Evolutionary conservation across 1,139 yeast species (phyloP), one percentile per base, ranked within the genome.

Genomic region (Diutina rugosa): DNA sequence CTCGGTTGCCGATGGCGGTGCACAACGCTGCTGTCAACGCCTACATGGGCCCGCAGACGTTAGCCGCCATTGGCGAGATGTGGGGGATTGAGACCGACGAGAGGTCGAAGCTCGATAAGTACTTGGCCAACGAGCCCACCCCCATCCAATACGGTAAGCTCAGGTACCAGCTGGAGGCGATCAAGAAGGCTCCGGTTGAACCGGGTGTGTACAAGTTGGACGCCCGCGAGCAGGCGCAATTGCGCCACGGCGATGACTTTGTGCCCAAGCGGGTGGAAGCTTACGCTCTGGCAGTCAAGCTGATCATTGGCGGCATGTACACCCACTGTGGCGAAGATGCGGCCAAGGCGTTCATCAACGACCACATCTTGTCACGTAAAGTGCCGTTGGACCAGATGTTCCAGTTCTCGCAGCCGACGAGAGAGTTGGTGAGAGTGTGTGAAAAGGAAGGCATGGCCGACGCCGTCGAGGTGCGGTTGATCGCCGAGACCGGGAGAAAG

Each of bases 71-170:
- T 48, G 97, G 91, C 38, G 77, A 74, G 64, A 65, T 73, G 41
- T 93, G 98, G 98, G 99, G 99, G 70, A 84, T 93, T 56, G 93
- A 89, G 69, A 76, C 78, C 44, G 97, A 90, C 67, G 71, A 74
- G 28, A 72, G 83, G 12, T 73, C 88, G 30, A 78, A 85, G 54
- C 72, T 90, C 61, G 85, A 86, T 57, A 80, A 90, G 64, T 82
- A 79, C 63, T 73, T 91, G 63, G 78, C 85, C 45, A 81, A 84
- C 59, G 95, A 87, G 67, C 81, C 89, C 21, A 82, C 80, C 62
- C 78, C 80, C 59, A 72, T 82, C 64, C 77, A 79, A 59, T 78
- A 78, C 62, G 95, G 95, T 48, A 82, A 78, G 67, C 73, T 87
- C 60, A 78, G 91, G 68, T 86, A 74, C 61, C 57, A 61, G 12